Percentiles rank a stretch among this genome's conserved stretches.
These are phyloP conservation scores for Mariannaea sp. DNA, from an alignment of 2,329 filamentous ascomycete genomes.

Conservation along the genomic window DNA sequence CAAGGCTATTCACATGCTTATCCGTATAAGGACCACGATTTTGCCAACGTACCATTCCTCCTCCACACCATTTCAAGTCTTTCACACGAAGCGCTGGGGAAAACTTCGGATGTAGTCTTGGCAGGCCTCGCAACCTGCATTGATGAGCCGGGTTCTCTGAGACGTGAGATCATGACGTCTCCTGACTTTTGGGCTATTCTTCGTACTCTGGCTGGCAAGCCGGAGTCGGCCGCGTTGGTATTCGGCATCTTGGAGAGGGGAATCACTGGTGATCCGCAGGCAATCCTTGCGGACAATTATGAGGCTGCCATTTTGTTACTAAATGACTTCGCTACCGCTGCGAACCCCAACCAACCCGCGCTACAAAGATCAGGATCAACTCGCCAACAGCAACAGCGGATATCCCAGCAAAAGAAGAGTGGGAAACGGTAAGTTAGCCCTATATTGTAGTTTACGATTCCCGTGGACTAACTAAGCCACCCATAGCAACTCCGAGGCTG, in stretches of 20 bases:
- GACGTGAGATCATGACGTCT: slow-evolving; percentile 92
- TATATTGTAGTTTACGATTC: neutral
- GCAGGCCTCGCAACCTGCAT: slow-evolving; percentile 82
- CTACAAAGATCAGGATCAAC: slow-evolving; percentile 69
- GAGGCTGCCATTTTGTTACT: slow-evolving; percentile 83
- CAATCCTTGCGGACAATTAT: slow-evolving; percentile 95
- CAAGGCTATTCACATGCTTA: slow-evolving; percentile 23
- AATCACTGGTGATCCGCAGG: slow-evolving; percentile 72
- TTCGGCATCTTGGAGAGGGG: slow-evolving; percentile 87
- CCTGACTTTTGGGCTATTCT: slow-evolving; percentile 97
- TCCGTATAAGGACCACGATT: slow-evolving; percentile 74
- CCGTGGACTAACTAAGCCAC: neutral
- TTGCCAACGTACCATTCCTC: slow-evolving; percentile 87
- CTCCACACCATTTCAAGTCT: slow-evolving; percentile 91
- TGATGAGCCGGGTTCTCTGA: slow-evolving; percentile 73
- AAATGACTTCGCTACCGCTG: slow-evolving; percentile 87
- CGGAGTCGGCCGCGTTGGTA: slow-evolving; percentile 74
- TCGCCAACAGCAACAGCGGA: slow-evolving; percentile 45
- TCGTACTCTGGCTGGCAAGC: slow-evolving; percentile 70
- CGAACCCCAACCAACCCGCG: slow-evolving; percentile 70
- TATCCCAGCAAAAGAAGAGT: slow-evolving; percentile 34
- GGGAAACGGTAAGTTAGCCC: slow-evolving; percentile 34
- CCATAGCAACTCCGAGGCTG: slow-evolving; percentile 53
- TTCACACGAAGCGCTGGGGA: slow-evolving; percentile 75
- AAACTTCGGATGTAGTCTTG: slow-evolving; percentile 75